Evolutionary conservation across 2,329 filamentous ascomycete species (phyloP).

Genomic region (Hymenoscyphus repandus): DNA sequence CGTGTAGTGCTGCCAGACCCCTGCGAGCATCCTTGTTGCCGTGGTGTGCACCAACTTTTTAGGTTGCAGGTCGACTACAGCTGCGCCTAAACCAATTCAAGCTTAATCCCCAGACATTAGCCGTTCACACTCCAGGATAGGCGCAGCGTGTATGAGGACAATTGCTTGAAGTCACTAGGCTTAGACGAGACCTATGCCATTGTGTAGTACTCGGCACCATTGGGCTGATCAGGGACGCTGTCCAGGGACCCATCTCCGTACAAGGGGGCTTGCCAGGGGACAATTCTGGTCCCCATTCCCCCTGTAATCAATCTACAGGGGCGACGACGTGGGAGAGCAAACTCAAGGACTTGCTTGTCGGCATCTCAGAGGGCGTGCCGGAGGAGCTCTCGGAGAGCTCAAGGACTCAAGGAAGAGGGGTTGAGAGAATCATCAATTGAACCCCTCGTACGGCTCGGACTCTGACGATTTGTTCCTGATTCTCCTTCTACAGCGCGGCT

Average conservation of each 20-base stretch:
- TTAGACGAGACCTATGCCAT: neutral
- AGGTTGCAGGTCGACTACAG: no score
- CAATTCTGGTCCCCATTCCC: neutral
- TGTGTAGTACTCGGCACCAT: conserved; percentile 10
- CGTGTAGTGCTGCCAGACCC: no score
- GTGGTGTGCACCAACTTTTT: no score
- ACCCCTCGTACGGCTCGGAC: neutral
- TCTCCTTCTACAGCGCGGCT: no score
- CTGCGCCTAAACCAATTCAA: neutral
- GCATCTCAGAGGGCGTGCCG: neutral
- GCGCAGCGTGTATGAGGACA: conserved; percentile 5
- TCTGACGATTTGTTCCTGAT: no score
- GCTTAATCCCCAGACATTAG: conserved; percentile 18
- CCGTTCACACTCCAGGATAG: conserved; percentile 17
- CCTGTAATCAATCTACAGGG: neutral
- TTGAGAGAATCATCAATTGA: neutral
- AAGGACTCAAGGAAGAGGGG: neutral
- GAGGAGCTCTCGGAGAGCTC: neutral
- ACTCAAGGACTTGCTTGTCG: neutral
- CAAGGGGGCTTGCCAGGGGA: no score
- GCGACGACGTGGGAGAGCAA: neutral
- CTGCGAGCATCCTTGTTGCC: no score
- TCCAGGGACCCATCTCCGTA: no score
- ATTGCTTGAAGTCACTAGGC: neutral
- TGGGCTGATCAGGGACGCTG: conserved; percentile 17